Percentiles rank a stretch among this genome's conserved stretches.
phyloP scores from a whole-genome alignment of 106 monocot genomes.

The Dendrobium chrysotoxum region DNA sequence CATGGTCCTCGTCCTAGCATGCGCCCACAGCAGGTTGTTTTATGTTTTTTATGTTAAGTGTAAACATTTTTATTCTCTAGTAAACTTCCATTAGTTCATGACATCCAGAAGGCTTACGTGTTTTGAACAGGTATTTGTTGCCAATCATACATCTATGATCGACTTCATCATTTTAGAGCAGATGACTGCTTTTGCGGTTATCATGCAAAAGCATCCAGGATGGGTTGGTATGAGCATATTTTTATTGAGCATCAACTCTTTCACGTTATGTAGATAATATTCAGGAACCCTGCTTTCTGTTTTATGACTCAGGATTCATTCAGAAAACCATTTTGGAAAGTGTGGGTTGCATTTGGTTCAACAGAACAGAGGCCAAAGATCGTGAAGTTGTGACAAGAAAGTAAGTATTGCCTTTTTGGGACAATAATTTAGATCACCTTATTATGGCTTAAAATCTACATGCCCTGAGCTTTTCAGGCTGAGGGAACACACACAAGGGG shows the following conservation, averaged over 20 bases:
- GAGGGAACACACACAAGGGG: slow-evolving; percentile 66
- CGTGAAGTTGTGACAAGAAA: slow-evolving; percentile 86
- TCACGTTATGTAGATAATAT: background rate
- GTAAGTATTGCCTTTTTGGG: slow-evolving; percentile 25
- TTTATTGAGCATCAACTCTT: background rate
- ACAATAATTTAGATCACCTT: background rate
- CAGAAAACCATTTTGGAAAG: slow-evolving; percentile 89
- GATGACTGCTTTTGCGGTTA: slow-evolving; percentile 98
- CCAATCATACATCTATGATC: slow-evolving; percentile 98
- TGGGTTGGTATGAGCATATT: slow-evolving; percentile 85
- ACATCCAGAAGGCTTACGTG: background rate
- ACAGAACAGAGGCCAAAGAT: slow-evolving; percentile 84
- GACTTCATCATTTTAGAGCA: slow-evolving; percentile 98
- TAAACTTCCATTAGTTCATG: background rate
- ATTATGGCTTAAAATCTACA: background rate
- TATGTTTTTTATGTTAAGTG: background rate
- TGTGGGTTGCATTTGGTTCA: slow-evolving; percentile 98
- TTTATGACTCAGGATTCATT: slow-evolving; percentile 61
- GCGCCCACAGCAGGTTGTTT: slow-evolving; percentile 81
- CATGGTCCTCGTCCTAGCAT: slow-evolving; percentile 94
- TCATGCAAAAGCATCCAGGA: slow-evolving; percentile 99
- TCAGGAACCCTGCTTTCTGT: background rate
- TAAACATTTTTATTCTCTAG: background rate
- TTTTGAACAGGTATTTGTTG: slow-evolving; percentile 83
- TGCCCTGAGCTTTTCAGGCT: slow-evolving; percentile 32